Percentiles rank a stretch among this genome's conserved stretches.
phyloP scores from a whole-genome alignment of 768 basidiomycete species.

The Cytidiella melzeri region DNA sequence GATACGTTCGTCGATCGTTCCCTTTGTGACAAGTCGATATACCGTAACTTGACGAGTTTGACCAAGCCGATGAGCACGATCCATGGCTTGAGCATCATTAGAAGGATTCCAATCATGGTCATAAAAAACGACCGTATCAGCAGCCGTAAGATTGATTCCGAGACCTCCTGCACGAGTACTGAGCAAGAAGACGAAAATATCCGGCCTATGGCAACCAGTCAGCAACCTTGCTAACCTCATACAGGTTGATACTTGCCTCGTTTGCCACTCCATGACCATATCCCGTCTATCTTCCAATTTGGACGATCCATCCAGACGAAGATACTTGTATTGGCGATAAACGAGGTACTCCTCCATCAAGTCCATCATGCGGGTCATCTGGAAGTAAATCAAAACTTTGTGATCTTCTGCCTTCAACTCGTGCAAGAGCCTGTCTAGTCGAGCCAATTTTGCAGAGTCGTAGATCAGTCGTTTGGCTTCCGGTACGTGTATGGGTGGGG shows the following conservation, averaged over 20 bases:
- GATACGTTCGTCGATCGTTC: slow-evolving; percentile 96
- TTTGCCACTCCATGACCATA: slow-evolving; percentile 99
- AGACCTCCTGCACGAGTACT: slow-evolving; percentile 95
- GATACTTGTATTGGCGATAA: slow-evolving; percentile 92
- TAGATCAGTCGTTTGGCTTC: slow-evolving; percentile 92
- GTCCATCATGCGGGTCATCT: slow-evolving; percentile 99
- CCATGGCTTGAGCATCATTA: slow-evolving; percentile 98
- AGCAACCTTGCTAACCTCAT: background rate
- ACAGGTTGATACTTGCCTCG: slow-evolving; percentile 50
- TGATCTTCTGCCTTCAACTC: slow-evolving; percentile 92
- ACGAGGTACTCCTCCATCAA: slow-evolving; percentile 98
- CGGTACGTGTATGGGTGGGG: slow-evolving; percentile 85
- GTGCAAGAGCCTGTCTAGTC: slow-evolving; percentile 82
- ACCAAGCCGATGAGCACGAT: slow-evolving; percentile 92
- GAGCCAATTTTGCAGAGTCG: slow-evolving; percentile 93
- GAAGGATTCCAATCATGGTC: slow-evolving; percentile 97
- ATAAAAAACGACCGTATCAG: slow-evolving; percentile 94
- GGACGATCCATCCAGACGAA: slow-evolving; percentile 88
- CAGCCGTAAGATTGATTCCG: slow-evolving; percentile 93
- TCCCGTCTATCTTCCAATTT: slow-evolving; percentile 94
- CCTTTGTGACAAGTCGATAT: slow-evolving; percentile 88
- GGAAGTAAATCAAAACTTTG: slow-evolving; percentile 94
- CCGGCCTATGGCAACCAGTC: slow-evolving; percentile 46
- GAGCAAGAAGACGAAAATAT: slow-evolving; percentile 84
- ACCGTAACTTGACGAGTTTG: slow-evolving; percentile 97